Base-by-base conservation (phyloP, 2,329 filamentous ascomycete species). In the Berkeleyomyces basicola region DNA sequence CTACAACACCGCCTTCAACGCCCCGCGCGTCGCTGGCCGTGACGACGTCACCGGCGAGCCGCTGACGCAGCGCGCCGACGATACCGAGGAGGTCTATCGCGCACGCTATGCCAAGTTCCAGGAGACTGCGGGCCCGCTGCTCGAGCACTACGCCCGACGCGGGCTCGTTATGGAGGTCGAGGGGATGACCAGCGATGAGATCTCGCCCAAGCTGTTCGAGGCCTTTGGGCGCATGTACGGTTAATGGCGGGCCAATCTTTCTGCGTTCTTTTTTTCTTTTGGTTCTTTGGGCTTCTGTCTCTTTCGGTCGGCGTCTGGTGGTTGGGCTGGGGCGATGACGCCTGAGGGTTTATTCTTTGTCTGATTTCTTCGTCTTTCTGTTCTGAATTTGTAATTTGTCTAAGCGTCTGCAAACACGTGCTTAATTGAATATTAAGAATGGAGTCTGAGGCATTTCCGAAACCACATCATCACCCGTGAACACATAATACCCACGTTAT, bases 1-100 rank as follows among this genome's bases (percentile, higher is more conserved):
- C 14, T 99, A 99, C 78, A 99, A 99, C 72, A 95, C 90, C 2
- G 85, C 85, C 0, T 99, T 96, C 77, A 90, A 97, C 70, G 81
- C 87, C 6, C 93, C 93, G 0, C 86, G 85, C 67, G 83, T 91
- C 1, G 74, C 83, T 0, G 92, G 93, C 36, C 82, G 79, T 67
- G 93, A 99, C 73, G 93, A 99, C 72, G 71, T 96, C 58, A 99
- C 93, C 0, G 93, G 93, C 14, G 93, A 99, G 71, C 77, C 80
- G 31, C 78, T 99, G 66, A 85, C 87, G 4, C 87, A 95, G 71
- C 80, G 93, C 62, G 78, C 85, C 6, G 93, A 99, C 70, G 93
- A 99, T 71, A 86, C 84, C 63, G 86, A 93, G 68, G 86, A 89
- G 58, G 87, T 92, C 14, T 99, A 95, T 82, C 85, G 85, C 68